phyloP scores from a whole-genome alignment of 176 grass and related monocot genomes.

The Oryza glaberrima region DNA sequence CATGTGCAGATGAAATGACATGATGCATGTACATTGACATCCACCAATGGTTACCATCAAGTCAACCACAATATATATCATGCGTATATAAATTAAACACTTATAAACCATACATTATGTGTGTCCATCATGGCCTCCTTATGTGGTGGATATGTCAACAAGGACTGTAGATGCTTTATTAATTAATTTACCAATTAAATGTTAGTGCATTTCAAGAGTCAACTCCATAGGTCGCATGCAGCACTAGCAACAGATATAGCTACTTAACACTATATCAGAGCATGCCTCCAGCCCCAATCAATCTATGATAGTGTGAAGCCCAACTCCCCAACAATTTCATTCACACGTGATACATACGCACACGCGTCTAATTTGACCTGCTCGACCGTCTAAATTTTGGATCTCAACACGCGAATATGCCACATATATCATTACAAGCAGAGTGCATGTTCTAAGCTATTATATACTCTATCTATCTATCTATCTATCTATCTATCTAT shows the following conservation, averaged over 20 bases:
- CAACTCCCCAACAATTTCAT: not conserved
- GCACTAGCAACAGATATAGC: not conserved
- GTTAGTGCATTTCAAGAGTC: not conserved
- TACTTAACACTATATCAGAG: not conserved
- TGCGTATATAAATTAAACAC: too few species aligned
- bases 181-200: not conserved
- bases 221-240: not conserved
- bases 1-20: not conserved
- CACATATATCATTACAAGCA: not conserved
- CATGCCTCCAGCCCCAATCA: not conserved
- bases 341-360: not conserved
- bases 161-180: not conserved
- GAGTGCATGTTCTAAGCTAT: not conserved
- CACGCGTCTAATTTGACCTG: not conserved
- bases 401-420: not conserved
- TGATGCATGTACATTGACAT: not conserved
- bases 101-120: not conserved
- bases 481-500: not conserved
- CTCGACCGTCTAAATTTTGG: not conserved
- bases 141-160: constrained; percentile 14
- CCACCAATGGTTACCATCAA: not conserved
- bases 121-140: not conserved
- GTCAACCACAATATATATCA: not conserved
- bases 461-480: too few species aligned
- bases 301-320: not conserved